Base-by-base conservation (phyloP, 2,329 filamentous ascomycete genomes). In the Uncinocarpus reesii region DNA sequence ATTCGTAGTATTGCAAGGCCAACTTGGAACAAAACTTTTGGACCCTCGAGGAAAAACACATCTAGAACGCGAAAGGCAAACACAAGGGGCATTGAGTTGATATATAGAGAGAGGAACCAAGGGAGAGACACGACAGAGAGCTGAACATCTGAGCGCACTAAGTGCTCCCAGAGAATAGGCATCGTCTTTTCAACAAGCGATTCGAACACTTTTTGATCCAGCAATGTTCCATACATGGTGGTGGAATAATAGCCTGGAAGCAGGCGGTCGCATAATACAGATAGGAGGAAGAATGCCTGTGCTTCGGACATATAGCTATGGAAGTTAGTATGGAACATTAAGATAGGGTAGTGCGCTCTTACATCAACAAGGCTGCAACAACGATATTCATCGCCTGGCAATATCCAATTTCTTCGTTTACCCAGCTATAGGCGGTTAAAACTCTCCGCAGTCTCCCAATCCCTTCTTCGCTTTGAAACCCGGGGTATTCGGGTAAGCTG, bases 321-420 rank as follows among this genome's bases (percentile, higher is more conserved):
- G 21, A 28, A 20, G 15, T 38, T 36, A 47, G 40, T 37, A 34
- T 37, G 67, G 61, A 59, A 35, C 10, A 5, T 1, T 35, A 43
- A 24, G 11, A 43, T 10, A 20, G 38, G 23, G 18, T 20, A 13
- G 32, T 31, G 32, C 55, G 44, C 18, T 15, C 75, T 56, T 71
- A 81, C 73, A 98, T 98, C 58, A 98, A 76, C 50, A 98, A 72
- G n/a, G 92, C 92, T 15, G 92, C 92, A 47, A 95, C 90, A 28
- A 98, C 92, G 57, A 98, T 98, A 66, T 98, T 98, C 92, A 98
- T 98, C 53, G 92, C 92, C 68, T 98, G 92, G 65, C 92, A 98
- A 67, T 98, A 98, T 56, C 92, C 92, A 48, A 98, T 89, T 56
- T 95, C 88, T 46, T 86, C 78, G 60, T 98, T 92, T 42, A 83